Evolutionary conservation across 2,329 filamentous ascomycete genomes (phyloP).

Genomic region (Amesomyces nigricolor): DNA sequence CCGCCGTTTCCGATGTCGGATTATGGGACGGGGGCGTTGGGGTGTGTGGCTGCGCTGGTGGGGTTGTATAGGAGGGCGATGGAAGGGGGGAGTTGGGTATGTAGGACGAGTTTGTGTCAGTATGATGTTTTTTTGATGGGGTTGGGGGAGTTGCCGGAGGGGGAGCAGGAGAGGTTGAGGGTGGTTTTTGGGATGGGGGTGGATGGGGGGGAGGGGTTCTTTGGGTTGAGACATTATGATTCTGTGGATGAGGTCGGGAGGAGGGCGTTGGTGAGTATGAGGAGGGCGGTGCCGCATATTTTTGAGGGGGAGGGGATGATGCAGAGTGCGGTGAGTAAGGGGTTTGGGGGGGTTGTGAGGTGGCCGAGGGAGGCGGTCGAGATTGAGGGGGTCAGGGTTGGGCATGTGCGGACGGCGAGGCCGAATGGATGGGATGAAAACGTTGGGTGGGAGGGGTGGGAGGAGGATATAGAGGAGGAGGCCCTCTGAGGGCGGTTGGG

Average conservation of each 20-base stretch:
- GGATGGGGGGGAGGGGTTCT: slow-evolving; percentile 44
- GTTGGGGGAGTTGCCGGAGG: slow-evolving; percentile 50
- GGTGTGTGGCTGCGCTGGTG: slow-evolving; percentile 59
- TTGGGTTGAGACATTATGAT: slow-evolving; percentile 52
- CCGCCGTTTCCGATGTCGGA: slow-evolving; percentile 60
- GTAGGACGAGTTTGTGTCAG: slow-evolving; percentile 58
- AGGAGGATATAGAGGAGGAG: slow-evolving; percentile 30
- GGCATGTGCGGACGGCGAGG: slow-evolving; percentile 40
- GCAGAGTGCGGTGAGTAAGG: slow-evolving; percentile 45
- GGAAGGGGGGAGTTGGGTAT: slow-evolving; percentile 60
- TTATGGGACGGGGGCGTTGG: slow-evolving; percentile 69
- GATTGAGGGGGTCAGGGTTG: slow-evolving; percentile 39
- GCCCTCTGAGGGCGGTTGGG: background rate
- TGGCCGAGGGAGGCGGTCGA: slow-evolving; percentile 42
- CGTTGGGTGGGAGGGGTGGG: slow-evolving; percentile 23
- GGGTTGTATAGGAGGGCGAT: slow-evolving; percentile 59
- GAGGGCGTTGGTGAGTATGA: slow-evolving; percentile 51
- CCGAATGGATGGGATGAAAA: slow-evolving; percentile 29
- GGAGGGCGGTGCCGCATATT: slow-evolving; percentile 47
- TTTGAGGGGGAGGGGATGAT: slow-evolving; percentile 41
- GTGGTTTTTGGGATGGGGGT: slow-evolving; percentile 24
- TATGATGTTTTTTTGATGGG: slow-evolving; percentile 63
- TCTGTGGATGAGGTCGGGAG: slow-evolving; percentile 62
- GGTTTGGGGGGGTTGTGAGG: slow-evolving; percentile 36
- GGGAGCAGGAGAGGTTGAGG: slow-evolving; percentile 48